These are phyloP conservation scores for Globisporangium acanthophoron DNA, from an alignment of 352 stramenopile genomes.

Conservation along the genomic window DNA sequence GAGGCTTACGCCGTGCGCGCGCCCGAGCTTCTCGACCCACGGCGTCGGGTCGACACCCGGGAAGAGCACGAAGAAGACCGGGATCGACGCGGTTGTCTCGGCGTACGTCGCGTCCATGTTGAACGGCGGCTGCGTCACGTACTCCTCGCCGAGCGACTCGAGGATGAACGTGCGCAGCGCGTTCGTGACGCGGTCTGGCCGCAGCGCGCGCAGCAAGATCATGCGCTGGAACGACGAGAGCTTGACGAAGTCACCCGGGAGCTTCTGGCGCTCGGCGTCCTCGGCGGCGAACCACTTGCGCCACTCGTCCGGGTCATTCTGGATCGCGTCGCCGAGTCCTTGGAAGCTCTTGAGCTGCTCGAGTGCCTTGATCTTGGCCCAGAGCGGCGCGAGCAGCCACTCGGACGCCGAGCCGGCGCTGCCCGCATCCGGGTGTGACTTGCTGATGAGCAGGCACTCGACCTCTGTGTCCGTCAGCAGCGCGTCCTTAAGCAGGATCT, in stretches of 20 bases:
- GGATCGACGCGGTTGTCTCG: constrained; percentile 89
- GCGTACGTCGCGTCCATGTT: constrained; percentile 90
- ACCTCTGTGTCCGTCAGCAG: constrained; percentile 84
- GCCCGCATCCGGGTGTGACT: constrained; percentile 81
- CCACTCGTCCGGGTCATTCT: constrained; percentile 97
- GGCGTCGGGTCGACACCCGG: constrained; percentile 86
- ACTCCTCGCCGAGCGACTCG: constrained; percentile 86
- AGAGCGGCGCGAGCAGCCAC: constrained; percentile 89
- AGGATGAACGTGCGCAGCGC: constrained; percentile 90
- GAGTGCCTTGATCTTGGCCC: constrained; percentile 92
- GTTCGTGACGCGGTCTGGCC: constrained; percentile 93
- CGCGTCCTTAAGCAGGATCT: constrained; percentile 90
- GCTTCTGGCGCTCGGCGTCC: constrained; percentile 91
- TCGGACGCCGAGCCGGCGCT: constrained; percentile 92
- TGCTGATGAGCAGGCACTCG: constrained; percentile 89
- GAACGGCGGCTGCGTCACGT: constrained; percentile 90
- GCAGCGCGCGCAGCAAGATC: constrained; percentile 90
- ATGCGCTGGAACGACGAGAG: constrained; percentile 77
- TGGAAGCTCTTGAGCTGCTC: constrained; percentile 91
- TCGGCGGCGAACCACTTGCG: constrained; percentile 94
- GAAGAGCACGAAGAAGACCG: constrained; percentile 91
- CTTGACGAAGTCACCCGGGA: constrained; percentile 91
- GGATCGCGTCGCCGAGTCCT: constrained; percentile 92
- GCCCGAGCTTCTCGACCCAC: constrained; percentile 80
- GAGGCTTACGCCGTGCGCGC: constrained; percentile 80